These are phyloP conservation scores for Aspergillus egyptiacus DNA, from an alignment of 495 filamentous ascomycete species.

Conservation along the genomic window DNA sequence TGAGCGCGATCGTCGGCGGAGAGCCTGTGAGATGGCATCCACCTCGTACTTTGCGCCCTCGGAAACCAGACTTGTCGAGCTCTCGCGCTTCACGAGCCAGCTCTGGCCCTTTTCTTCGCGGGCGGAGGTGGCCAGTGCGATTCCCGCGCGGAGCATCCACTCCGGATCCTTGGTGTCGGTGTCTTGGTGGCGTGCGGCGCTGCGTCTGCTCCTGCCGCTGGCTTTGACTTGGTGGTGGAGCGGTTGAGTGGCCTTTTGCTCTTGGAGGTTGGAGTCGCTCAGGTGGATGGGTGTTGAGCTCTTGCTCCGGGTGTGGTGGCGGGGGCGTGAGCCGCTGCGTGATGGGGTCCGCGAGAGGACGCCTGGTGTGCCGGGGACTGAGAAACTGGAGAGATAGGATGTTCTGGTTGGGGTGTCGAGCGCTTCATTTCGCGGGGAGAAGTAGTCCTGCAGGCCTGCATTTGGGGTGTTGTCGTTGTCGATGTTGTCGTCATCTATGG, in stretches of 20 bases:
- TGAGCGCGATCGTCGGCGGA: conserved; percentile 27
- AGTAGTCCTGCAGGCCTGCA: conserved; percentile 28
- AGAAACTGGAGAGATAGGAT: conserved; percentile 41
- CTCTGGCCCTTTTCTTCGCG: conserved; percentile 73
- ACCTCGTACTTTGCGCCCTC: conserved; percentile 39
- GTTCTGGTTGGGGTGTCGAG: conserved; percentile 22
- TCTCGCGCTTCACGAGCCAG: conserved; percentile 68
- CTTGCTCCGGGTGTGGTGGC: conserved; percentile 34
- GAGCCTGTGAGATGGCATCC: neutral
- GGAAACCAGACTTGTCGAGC: conserved; percentile 60
- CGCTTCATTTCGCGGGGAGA: conserved; percentile 20
- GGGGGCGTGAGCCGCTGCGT: conserved; percentile 39
- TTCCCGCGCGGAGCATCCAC: conserved; percentile 71
- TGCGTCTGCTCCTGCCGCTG: neutral
- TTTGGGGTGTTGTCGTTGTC: conserved; percentile 15
- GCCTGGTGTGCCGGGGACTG: conserved; percentile 40
- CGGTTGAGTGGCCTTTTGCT: conserved; percentile 18
- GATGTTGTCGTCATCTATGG: conserved; percentile 50
- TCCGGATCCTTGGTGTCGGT: conserved; percentile 44
- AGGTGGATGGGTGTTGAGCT: conserved; percentile 30
- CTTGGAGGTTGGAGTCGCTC: conserved; percentile 36
- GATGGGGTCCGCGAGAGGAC: conserved; percentile 41
- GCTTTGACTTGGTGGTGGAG: conserved; percentile 20
- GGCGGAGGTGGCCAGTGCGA: conserved; percentile 60
- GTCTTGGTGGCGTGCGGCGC: neutral